phyloP scores from a whole-genome alignment of 768 basidiomycete genomes.

The Lactarius indigo region DNA sequence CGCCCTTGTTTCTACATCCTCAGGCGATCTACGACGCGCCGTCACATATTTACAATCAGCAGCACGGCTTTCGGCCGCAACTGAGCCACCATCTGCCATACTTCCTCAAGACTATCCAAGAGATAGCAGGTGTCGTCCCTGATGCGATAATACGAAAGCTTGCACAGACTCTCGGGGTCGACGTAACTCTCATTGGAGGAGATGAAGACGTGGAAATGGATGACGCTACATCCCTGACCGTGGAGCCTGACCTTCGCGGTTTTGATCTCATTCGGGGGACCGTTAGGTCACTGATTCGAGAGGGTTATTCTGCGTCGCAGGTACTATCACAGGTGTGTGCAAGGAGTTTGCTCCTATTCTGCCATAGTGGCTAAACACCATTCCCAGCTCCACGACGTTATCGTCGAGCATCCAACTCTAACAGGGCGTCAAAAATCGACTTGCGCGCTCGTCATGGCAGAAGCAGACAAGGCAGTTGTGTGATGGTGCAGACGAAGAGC shows the following conservation, averaged over 20 bases:
- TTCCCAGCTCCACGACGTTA: conserved; percentile 81
- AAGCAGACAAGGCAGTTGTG: conserved; percentile 94
- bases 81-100: conserved; percentile 69
- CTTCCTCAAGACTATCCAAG: conserved; percentile 80
- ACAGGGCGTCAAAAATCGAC: conserved; percentile 75
- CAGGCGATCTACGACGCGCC: conserved; percentile 91
- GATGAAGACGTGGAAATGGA: conserved; percentile 50
- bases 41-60: conserved; percentile 98
- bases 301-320: conserved; percentile 92
- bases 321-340: conserved; percentile 75
- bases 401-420: conserved; percentile 79
- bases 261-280: conserved; percentile 65
- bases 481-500: conserved; percentile 95
- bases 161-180: conserved; percentile 68
- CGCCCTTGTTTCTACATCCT: conserved; percentile 73
- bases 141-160: conserved; percentile 65
- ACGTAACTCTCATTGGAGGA: conserved; percentile 39
- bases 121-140: conserved; percentile 96
- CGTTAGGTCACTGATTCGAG: conserved; percentile 73
- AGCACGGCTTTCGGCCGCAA: conserved; percentile 76
- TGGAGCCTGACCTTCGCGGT: conserved; percentile 34
- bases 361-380: conserved; percentile 28
- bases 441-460: conserved; percentile 82
- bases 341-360: conserved; percentile 17
- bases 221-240: conserved; percentile 22